These are phyloP conservation scores for Myxozyma udenii DNA, from an alignment of 805 yeast genomes.

Conservation along the genomic window DNA sequence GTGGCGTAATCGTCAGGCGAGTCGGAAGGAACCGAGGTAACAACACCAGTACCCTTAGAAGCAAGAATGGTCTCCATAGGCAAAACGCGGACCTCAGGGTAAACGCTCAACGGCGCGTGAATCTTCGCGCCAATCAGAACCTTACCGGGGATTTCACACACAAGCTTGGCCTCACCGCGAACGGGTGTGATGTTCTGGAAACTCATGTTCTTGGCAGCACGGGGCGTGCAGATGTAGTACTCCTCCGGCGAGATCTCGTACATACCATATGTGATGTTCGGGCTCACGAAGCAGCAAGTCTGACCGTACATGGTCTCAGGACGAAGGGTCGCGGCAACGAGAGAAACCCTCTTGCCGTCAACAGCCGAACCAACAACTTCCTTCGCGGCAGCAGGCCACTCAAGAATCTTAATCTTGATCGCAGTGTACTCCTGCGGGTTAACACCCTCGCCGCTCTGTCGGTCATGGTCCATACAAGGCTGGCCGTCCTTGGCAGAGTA, in stretches of 20 bases:
- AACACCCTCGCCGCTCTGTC: conserved; percentile 95
- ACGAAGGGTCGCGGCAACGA: conserved; percentile 95
- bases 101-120: conserved; percentile 73
- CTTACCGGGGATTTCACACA: conserved; percentile 61
- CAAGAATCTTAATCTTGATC: conserved; percentile 73
- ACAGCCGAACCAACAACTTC: conserved; percentile 43
- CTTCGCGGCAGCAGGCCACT: conserved; percentile 56
- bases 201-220: conserved; percentile 96
- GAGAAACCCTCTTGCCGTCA: conserved; percentile 61
- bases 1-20: conserved; percentile 97
- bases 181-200: conserved; percentile 88
- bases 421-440: conserved; percentile 95
- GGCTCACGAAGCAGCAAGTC: conserved; percentile 96
- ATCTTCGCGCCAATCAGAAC: conserved; percentile 82
- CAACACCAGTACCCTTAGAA: conserved; percentile 97
- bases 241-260: conserved; percentile 72
- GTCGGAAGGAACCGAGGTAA: conserved; percentile 97
- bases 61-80: conserved; percentile 98
- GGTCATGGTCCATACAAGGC: conserved; percentile 99
- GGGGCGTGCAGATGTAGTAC: conserved; percentile 80
- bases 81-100: conserved; percentile 70
- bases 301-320: conserved; percentile 99
- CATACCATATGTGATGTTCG: conserved; percentile 87
- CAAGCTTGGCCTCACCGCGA: conserved; percentile 72
- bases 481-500: conserved; percentile 98